Conservation (phyloP, 371 early-diverging fungal species). For the Dinochytrium kinnereticum region DNA sequence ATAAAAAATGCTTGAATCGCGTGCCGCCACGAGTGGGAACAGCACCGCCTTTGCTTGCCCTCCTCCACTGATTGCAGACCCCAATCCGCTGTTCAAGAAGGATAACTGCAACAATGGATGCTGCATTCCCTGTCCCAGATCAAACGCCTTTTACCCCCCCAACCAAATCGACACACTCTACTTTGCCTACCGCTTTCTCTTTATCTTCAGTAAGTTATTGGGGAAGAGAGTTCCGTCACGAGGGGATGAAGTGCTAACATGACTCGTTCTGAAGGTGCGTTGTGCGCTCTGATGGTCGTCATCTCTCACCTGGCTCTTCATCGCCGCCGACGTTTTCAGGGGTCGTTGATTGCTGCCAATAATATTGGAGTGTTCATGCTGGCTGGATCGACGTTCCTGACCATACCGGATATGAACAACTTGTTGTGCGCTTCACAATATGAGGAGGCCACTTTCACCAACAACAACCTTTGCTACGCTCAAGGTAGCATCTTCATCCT, state of each 20-base stretch:
- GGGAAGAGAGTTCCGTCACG: neutral
- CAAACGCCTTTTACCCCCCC: neutral
- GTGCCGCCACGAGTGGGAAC: neutral
- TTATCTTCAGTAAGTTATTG: neutral
- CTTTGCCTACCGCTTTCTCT: neutral
- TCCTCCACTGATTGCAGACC: neutral
- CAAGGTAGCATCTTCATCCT: slow-evolving; percentile 8
- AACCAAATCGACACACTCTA: neutral
- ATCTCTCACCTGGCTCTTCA: slow-evolving; percentile 1
- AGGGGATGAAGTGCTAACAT: neutral
- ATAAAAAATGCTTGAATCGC: neutral
- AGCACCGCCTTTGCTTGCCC: neutral
- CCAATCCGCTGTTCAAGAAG: neutral
- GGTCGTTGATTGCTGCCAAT: neutral
- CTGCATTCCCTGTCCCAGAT: neutral
- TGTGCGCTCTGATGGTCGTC: slow-evolving; percentile 1
- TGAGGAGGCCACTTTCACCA: slow-evolving; percentile 7
- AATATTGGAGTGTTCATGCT: slow-evolving; percentile 8
- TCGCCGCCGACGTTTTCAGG: neutral
- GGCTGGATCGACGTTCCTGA: neutral
- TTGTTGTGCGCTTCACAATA: neutral
- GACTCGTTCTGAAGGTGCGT: neutral
- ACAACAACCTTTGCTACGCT: neutral
- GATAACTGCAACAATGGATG: neutral
- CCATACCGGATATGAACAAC: neutral